Percentiles rank a stretch among this genome's conserved stretches.
Conservation (phyloP, 1,284 basidiomycete species). For the Boletus sp. region DNA sequence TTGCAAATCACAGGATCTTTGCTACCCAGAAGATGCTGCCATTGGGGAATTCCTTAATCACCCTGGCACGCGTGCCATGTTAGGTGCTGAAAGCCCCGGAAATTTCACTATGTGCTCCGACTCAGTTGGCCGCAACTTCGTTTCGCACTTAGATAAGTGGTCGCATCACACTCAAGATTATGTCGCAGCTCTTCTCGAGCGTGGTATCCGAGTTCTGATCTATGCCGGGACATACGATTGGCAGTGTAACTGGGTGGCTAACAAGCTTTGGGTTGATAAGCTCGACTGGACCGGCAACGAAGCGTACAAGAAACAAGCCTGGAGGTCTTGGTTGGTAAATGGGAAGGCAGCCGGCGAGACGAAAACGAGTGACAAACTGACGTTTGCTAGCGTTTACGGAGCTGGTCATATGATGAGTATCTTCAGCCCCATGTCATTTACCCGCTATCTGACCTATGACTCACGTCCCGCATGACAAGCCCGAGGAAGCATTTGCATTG, state of each 20-base stretch:
- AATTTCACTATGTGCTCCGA: conserved; percentile 58
- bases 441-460: conserved; percentile 14
- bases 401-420: conserved; percentile 72
- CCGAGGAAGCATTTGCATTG: conserved; percentile 51
- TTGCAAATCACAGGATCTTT: conserved; percentile 49
- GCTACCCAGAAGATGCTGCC: conserved; percentile 50
- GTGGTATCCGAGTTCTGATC: conserved; percentile 67
- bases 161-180: conserved; percentile 58
- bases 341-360: conserved; percentile 59
- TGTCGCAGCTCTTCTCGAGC: conserved; percentile 68
- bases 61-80: conserved; percentile 47
- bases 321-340: conserved; percentile 57
- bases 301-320: conserved; percentile 47
- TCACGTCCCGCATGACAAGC: conserved; percentile 67
- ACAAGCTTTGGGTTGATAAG: conserved; percentile 69
- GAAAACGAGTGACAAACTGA: conserved; percentile 56
- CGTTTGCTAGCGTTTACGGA: conserved; percentile 60
- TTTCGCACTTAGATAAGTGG: conserved; percentile 57
- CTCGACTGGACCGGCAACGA: conserved; percentile 66
- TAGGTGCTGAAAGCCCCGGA: conserved; percentile 55
- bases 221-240: conserved; percentile 79
- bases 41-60: conserved; percentile 56
- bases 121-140: conserved; percentile 47
- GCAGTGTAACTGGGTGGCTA: conserved; percentile 78
- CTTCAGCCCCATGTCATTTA: conserved; percentile 13